Percentiles rank a stretch among this genome's conserved stretches.
phyloP scores from a whole-genome alignment of 2,329 filamentous ascomycete genomes.

The Colletotrichum simmondsii region DNA sequence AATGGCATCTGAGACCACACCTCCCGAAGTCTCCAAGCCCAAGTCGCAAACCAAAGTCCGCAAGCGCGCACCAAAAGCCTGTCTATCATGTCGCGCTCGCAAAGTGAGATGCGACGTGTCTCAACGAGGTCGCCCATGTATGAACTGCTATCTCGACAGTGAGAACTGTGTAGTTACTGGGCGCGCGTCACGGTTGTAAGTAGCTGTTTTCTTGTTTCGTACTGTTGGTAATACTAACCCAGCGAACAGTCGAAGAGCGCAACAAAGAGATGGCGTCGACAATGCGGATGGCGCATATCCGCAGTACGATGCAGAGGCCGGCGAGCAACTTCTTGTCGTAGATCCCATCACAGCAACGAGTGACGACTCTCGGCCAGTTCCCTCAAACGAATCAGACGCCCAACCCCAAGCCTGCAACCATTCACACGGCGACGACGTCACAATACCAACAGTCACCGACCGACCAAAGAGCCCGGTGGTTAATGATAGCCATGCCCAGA shows the following conservation, averaged over 20 bases:
- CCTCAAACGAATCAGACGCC: background rate
- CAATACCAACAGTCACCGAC: background rate
- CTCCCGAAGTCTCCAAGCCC: conserved; percentile 40
- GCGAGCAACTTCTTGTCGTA: conserved; percentile 38
- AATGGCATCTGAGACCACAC: conserved; percentile 35
- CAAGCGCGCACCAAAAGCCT: conserved; percentile 61
- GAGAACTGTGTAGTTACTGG: conserved; percentile 55
- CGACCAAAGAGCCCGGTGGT: conserved; percentile 6
- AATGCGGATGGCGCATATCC: conserved; percentile 42
- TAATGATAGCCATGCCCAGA: background rate
- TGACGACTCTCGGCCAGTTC: conserved; percentile 38
- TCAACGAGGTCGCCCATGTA: conserved; percentile 59
- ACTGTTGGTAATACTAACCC: background rate
- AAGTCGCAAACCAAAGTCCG: conserved; percentile 49
- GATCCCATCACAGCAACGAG: conserved; percentile 44
- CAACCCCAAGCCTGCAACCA: background rate
- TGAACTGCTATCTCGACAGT: conserved; percentile 63
- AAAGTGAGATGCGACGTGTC: conserved; percentile 64
- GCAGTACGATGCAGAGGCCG: conserved; percentile 41
- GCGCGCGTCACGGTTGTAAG: conserved; percentile 52
- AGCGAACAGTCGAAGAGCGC: conserved; percentile 40
- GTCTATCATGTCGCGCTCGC: conserved; percentile 60
- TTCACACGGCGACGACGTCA: background rate
- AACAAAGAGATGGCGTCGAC: conserved; percentile 41
- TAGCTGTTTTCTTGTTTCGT: background rate